A percentile compares a stretch with the other conserved stretches of the same genome.
Evolutionary conservation across 371 early-diverging fungal species (phyloP).

Genomic region (Encephalitozoon hellem): DNA sequence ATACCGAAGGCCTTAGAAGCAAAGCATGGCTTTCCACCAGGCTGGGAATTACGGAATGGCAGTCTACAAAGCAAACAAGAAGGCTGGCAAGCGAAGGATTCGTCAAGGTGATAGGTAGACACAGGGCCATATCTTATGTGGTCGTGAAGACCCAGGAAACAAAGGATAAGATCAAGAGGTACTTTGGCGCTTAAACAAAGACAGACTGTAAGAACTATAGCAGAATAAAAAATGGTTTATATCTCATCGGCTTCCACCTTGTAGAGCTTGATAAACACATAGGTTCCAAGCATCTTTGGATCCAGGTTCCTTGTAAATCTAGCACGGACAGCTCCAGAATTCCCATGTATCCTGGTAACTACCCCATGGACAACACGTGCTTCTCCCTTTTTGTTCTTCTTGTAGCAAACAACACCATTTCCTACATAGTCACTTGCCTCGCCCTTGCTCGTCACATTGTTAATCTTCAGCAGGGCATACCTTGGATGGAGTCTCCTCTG

Average conservation of each 20-base stretch:
- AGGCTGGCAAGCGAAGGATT: constrained; percentile 39
- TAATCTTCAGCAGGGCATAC: constrained; percentile 53
- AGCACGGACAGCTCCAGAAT: constrained; percentile 57
- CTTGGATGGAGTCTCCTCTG: constrained; percentile 51
- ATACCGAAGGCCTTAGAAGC: constrained; percentile 22
- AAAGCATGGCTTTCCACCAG: constrained; percentile 7
- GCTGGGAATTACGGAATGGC: constrained; percentile 14
- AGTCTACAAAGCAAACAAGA: constrained; percentile 1
- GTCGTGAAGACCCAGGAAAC: constrained; percentile 20
- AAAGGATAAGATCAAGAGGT: constrained; percentile 37
- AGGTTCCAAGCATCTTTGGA: constrained; percentile 48
- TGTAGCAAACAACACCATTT: constrained; percentile 53
- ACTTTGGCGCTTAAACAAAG: constrained; percentile 17
- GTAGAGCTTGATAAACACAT: constrained; percentile 55
- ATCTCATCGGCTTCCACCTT: constrained; percentile 6
- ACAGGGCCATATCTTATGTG: constrained; percentile 12
- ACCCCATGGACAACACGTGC: constrained; percentile 44
- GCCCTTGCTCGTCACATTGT: constrained; percentile 46
- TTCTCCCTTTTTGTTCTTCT: constrained; percentile 40
- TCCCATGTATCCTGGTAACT: constrained; percentile 56
- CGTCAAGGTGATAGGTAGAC: not conserved
- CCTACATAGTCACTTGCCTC: constrained; percentile 57
- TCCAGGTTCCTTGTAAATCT: constrained; percentile 58
- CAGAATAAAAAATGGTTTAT: constrained; percentile 11
- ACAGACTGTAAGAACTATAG: not conserved